These are phyloP conservation scores for Purpureocillium lavendulum DNA, from an alignment of 2,329 filamentous ascomycete species.

Conservation along the genomic window DNA sequence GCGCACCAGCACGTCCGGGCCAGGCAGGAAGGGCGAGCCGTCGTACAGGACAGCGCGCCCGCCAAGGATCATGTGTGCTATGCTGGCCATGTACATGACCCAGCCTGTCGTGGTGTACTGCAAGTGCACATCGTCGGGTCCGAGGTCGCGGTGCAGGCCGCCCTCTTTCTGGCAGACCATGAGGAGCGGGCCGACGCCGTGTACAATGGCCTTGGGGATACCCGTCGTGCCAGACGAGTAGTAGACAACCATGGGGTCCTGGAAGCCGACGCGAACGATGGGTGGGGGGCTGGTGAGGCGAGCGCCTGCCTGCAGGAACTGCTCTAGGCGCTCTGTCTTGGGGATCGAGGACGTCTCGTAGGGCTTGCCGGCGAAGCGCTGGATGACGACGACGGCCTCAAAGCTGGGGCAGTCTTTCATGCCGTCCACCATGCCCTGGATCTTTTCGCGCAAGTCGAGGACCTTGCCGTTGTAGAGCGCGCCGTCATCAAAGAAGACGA, in stretches of 20 bases:
- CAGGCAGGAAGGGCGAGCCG: constrained; percentile 70
- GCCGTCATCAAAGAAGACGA: constrained; percentile 76
- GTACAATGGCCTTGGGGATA: constrained; percentile 77
- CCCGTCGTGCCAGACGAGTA: constrained; percentile 80
- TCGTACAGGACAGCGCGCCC: constrained; percentile 66
- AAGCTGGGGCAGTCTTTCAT: constrained; percentile 56
- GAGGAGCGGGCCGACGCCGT: constrained; percentile 59
- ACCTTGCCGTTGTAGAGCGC: constrained; percentile 73
- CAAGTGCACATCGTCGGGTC: constrained; percentile 31
- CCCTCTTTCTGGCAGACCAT: constrained; percentile 51
- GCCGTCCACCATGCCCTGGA: constrained; percentile 59
- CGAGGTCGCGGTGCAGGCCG: constrained; percentile 36
- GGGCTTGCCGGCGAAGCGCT: constrained; percentile 49
- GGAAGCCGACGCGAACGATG: constrained; percentile 57
- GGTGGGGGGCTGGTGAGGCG: constrained; percentile 23
- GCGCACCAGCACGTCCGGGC: constrained; percentile 53
- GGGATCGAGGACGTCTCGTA: constrained; percentile 50
- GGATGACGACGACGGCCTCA: constrained; percentile 54
- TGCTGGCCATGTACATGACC: constrained; percentile 75
- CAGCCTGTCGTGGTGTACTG: constrained; percentile 66
- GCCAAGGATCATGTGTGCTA: constrained; percentile 52
- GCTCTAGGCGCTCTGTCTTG: constrained; percentile 32
- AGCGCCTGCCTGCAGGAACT: constrained; percentile 31
- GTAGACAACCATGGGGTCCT: constrained; percentile 69
- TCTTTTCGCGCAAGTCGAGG: constrained; percentile 65